Conservation (phyloP, 768 basidiomycete genomes). For the Suillus lakei region DNA sequence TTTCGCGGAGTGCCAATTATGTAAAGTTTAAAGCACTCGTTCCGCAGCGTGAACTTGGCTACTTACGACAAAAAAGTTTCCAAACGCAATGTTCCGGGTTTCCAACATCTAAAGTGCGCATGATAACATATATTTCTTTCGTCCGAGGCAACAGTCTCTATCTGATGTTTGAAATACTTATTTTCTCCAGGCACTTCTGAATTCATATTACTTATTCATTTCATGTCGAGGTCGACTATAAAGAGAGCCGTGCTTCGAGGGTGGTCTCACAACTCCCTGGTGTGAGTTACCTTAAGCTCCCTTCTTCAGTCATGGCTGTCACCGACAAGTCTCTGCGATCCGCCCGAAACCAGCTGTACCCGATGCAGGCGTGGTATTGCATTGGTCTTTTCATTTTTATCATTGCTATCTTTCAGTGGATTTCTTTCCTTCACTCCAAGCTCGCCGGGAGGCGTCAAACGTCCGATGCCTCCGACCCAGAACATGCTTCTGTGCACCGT, state of each 20-base stretch:
- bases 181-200: background rate
- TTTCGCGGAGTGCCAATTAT: background rate
- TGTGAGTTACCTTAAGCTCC: background rate
- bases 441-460: slow-evolving; percentile 2
- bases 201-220: background rate
- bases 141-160: background rate
- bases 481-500: slow-evolving; percentile 15
- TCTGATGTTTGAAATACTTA: background rate
- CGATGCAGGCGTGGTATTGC: slow-evolving; percentile 18
- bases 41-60: too few species aligned
- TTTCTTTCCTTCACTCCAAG: slow-evolving; percentile 19
- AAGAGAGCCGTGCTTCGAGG: background rate
- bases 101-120: background rate
- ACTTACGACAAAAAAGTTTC: background rate
- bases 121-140: background rate
- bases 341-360: slow-evolving; percentile 11
- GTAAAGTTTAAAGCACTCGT: background rate
- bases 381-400: slow-evolving; percentile 18
- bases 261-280: background rate
- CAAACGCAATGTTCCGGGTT: background rate
- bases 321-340: slow-evolving; percentile 11
- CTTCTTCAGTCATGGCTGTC: background rate
- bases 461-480: background rate
- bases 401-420: slow-evolving; percentile 16
- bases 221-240: background rate